Evolutionary conservation across 495 filamentous ascomycete genomes (phyloP).

Genomic region (Cercophora samala): DNA sequence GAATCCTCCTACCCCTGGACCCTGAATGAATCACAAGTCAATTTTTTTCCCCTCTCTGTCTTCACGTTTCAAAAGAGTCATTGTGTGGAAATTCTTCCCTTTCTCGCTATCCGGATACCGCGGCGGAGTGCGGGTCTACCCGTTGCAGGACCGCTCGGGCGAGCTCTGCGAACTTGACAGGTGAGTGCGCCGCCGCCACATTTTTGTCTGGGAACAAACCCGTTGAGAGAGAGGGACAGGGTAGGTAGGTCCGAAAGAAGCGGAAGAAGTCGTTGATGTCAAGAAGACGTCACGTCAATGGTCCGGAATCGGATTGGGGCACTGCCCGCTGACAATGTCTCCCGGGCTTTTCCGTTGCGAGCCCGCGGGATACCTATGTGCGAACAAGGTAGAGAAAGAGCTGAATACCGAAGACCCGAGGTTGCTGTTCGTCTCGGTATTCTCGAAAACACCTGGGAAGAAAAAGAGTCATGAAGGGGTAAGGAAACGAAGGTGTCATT

Average conservation of each 20-base stretch:
- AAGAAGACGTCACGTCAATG: constrained; percentile 5
- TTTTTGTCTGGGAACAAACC: background rate
- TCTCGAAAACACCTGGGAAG: background rate
- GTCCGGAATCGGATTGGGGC: constrained; percentile 1
- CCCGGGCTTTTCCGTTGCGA: background rate
- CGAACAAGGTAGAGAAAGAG: background rate
- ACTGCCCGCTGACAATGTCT: background rate
- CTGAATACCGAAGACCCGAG: background rate
- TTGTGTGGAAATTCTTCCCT: background rate
- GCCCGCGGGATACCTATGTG: background rate
- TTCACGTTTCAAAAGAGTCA: background rate
- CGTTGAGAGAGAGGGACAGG: background rate
- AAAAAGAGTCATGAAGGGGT: background rate
- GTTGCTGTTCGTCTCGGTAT: background rate
- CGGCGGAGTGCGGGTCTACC: background rate
- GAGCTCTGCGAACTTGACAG: background rate
- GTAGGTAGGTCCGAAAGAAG: background rate
- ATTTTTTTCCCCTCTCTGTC: background rate
- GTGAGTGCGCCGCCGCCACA: background rate
- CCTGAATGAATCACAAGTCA: background rate
- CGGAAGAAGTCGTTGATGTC: constrained; percentile 6
- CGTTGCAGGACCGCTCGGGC: background rate
- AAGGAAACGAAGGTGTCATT: background rate
- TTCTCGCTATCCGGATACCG: background rate
- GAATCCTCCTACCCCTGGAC: background rate